Evolutionary conservation across 768 basidiomycete species (phyloP).

Genomic region (Boletus sp.): DNA sequence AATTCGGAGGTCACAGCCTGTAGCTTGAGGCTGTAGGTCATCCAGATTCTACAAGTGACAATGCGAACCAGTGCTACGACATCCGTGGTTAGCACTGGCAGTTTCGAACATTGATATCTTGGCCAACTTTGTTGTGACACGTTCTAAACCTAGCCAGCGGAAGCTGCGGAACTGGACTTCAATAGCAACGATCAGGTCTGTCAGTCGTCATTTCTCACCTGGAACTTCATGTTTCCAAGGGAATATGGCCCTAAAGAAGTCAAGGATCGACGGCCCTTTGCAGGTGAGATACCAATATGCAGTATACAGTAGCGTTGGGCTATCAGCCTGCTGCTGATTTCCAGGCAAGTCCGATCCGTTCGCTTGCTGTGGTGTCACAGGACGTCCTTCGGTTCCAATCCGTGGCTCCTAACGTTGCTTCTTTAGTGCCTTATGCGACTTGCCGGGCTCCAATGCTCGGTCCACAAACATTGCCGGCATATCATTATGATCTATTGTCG

Average conservation of each 20-base stretch:
- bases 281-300: background rate
- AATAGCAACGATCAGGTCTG: background rate
- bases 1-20: background rate
- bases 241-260: background rate
- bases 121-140: background rate
- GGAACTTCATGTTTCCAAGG: background rate
- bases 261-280: background rate
- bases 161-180: background rate
- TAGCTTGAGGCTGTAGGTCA: background rate
- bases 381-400: background rate
- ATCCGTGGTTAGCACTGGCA: background rate
- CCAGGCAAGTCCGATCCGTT: background rate
- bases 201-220: background rate
- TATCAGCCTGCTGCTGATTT: background rate
- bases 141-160: background rate
- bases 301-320: background rate
- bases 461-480: background rate
- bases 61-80: background rate
- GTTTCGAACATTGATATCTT: background rate
- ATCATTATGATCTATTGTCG: background rate
- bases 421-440: background rate
- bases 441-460: background rate
- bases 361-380: conserved; percentile 3
- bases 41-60: background rate
- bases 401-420: conserved; percentile 4